Conservation (phyloP, 2,329 filamentous ascomycete species). For the Colletotrichum ledebouriae region DNA sequence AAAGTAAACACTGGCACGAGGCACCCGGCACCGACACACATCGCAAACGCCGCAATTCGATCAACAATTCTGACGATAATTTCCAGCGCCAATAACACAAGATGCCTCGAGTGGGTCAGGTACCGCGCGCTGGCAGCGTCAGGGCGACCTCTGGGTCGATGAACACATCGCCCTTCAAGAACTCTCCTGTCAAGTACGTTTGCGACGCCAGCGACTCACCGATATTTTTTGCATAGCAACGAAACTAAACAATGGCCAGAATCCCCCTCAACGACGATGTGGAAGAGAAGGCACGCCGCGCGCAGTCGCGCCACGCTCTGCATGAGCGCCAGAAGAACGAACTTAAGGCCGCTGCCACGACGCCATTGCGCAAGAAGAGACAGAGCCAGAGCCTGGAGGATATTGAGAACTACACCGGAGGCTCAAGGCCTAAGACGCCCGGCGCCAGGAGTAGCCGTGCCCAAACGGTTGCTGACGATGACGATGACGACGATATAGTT, state of each 20-base stretch:
- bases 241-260: constrained; percentile 59
- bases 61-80: constrained; percentile 41
- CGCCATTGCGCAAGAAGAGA: constrained; percentile 75
- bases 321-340: constrained; percentile 94
- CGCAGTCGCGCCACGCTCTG: constrained; percentile 88
- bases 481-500: constrained; percentile 72
- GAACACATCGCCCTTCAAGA: constrained; percentile 67
- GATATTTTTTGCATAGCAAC: constrained; percentile 40
- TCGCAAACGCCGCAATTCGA: constrained; percentile 17
- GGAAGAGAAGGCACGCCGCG: constrained; percentile 88
- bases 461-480: constrained; percentile 59
- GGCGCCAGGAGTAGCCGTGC: constrained; percentile 52
- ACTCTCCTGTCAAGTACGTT: constrained; percentile 69
- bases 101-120: constrained; percentile 72
- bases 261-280: constrained; percentile 97
- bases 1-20: constrained; percentile 40
- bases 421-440: constrained; percentile 70
- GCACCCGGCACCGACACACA: constrained; percentile 17
- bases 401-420: constrained; percentile 68
- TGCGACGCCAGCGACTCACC: constrained; percentile 16
- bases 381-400: constrained; percentile 71
- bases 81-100: constrained; percentile 46
- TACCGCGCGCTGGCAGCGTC: constrained; percentile 62
- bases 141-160: constrained; percentile 63
- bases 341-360: constrained; percentile 81